Evolutionary conservation across 176 grass and related monocot genomes (phyloP).

Genomic region (Dendrocalamus sinicus): DNA sequence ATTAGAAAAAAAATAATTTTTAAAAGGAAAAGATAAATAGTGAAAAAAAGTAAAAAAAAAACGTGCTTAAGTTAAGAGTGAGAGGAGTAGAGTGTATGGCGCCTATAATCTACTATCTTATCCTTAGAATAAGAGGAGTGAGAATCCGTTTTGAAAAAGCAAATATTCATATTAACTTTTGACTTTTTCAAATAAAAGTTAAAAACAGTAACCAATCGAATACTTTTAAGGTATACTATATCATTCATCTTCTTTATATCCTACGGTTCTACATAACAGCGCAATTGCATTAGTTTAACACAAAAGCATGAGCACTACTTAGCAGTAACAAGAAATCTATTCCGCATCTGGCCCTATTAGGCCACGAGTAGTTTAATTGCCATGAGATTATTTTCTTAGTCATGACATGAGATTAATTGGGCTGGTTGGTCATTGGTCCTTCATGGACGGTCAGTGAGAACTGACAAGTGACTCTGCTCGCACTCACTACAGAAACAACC

Average conservation of each 20-base stretch:
- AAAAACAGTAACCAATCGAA: too few species aligned
- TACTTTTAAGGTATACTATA: background rate
- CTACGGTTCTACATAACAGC: background rate
- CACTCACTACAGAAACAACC: background rate
- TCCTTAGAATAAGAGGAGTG: too few species aligned
- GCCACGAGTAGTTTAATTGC: background rate
- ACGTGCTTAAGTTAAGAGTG: too few species aligned
- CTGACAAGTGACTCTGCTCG: background rate
- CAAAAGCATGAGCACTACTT: slow-evolving; percentile 12
- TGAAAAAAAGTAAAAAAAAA: too few species aligned
- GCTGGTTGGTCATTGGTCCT: background rate
- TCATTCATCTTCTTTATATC: background rate
- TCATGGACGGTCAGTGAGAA: background rate
- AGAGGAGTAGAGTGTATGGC: too few species aligned
- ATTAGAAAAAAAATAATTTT: too few species aligned
- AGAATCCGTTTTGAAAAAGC: too few species aligned
- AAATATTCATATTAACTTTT: too few species aligned
- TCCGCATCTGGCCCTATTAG: background rate
- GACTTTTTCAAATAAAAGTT: too few species aligned
- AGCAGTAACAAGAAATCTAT: background rate
- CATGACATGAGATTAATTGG: background rate
- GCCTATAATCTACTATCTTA: too few species aligned
- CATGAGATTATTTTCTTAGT: slow-evolving; percentile 15
- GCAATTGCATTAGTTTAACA: slow-evolving; percentile 24
- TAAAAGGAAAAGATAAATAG: fast-evolving